These are phyloP conservation scores for Solanum chacoense DNA, from an alignment of 305 asterid species.

Conservation along the genomic window DNA sequence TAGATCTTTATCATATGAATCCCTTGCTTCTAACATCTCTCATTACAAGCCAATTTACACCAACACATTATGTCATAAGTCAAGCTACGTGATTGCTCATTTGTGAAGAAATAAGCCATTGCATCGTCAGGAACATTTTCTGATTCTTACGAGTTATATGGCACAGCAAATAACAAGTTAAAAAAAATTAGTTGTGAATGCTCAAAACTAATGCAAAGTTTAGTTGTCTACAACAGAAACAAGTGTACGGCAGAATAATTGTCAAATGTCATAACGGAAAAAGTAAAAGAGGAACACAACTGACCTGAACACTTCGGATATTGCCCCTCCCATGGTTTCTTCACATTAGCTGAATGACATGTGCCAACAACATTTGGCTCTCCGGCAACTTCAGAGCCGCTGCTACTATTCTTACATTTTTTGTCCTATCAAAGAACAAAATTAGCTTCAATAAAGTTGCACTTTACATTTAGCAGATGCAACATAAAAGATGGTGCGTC, in stretches of 20 bases:
- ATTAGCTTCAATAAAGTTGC: neutral
- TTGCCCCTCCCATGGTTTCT: conserved; percentile 42
- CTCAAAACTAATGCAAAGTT: neutral
- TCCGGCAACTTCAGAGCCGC: conserved; percentile 26
- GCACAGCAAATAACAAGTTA: neutral
- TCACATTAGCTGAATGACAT: conserved; percentile 32
- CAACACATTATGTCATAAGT: neutral
- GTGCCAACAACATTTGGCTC: conserved; percentile 24
- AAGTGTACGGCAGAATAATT: neutral
- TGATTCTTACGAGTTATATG: neutral
- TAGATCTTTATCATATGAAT: neutral
- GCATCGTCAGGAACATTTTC: neutral
- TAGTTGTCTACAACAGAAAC: neutral
- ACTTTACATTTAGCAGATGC: neutral
- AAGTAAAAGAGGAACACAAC: neutral
- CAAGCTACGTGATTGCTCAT: neutral
- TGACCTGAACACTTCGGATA: conserved; percentile 41
- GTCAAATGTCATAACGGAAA: neutral
- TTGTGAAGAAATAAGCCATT: neutral
- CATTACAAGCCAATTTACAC: neutral
- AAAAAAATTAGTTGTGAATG: neutral
- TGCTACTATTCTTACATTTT: conserved; percentile 24
- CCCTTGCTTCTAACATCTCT: neutral
- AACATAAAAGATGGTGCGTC: neutral
- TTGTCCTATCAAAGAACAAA: conserved; percentile 29